Evolutionary conservation across 805 yeast species (phyloP), one percentile per base, ranked within the genome.

Genomic region (Starmera quercuum): DNA sequence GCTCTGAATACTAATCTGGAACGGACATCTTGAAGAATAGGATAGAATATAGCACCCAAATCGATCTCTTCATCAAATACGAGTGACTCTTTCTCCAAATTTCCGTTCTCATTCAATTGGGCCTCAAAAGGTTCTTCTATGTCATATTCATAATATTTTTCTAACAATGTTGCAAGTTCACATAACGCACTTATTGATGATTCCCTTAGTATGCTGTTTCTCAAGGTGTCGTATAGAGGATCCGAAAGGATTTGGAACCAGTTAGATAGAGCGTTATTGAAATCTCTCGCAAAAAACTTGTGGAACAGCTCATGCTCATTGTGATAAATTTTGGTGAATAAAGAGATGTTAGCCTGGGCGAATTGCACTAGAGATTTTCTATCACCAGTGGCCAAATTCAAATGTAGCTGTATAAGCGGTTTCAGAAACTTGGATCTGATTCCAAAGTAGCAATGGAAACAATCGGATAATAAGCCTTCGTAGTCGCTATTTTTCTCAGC

Each of bases 1-100:
- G 83, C 80, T 44, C 90, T 67, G 54, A 88, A 83, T 2, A 86
- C 79, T 26, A 90, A 63, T 39, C 96, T 64, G 2, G 84, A 69
- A 56, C 90, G 97, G 1, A 80, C 73, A 47, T 83, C 95, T 36
- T 78, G 75, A 18, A 82, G 54, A 9, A 86, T 71, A 0, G 94
- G 88, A 35, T 73, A 73, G 41, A 84, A 78, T 5, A 86, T 57
- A 29, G 64, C 66, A 8, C 78, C 83, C 39, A 70, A 68, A 37
- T 73, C 66, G n/a, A 56, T 45, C 29, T 51, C 46, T 15, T 38
- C 49, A 15, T 44, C 39, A 30, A 57, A 58, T 36, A 59, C 60
- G 29, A 33, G 40, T 11, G 33, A 29, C 42, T 53, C 48, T n/a
- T n/a, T n/a, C 28, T 48, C 57, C 34, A 42, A 45, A n/a, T 55